Conservation (phyloP, 768 basidiomycete genomes). For the Clitopilus passeckerianus region DNA sequence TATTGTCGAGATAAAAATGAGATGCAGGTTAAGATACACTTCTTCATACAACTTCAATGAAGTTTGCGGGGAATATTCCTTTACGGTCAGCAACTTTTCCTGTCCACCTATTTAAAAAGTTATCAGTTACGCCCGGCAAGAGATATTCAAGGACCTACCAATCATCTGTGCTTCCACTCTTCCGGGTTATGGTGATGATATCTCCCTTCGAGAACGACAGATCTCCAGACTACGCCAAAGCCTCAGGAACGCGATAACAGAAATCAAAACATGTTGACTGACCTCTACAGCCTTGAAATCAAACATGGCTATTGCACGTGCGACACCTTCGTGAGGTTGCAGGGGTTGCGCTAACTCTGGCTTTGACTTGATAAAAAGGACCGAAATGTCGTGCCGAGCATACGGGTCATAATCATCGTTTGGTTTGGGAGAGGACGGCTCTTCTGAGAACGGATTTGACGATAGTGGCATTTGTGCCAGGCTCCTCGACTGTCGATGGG, state of each 20-base stretch:
- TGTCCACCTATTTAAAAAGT: conserved; percentile 55
- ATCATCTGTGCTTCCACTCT: conserved; percentile 67
- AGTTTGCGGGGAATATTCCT: conserved; percentile 82
- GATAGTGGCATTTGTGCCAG: neutral
- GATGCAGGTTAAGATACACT: too few relatives aligned
- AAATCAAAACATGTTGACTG: conserved; percentile 9
- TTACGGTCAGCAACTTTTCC: conserved; percentile 55
- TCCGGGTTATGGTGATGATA: conserved; percentile 63
- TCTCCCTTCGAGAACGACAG: conserved; percentile 74
- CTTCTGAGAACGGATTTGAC: neutral
- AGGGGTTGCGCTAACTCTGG: conserved; percentile 45
- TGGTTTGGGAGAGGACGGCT: neutral
- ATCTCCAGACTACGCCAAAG: conserved; percentile 52
- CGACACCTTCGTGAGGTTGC: conserved; percentile 54
- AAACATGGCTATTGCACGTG: conserved; percentile 69
- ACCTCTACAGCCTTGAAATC: conserved; percentile 74
- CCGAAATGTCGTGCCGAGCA: neutral
- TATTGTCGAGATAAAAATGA: neutral
- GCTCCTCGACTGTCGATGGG: conserved; percentile 6
- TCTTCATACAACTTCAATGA: conserved; percentile 56
- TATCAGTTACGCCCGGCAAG: neutral
- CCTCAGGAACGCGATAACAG: conserved; percentile 7
- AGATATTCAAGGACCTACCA: conserved; percentile 42
- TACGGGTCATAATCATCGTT: neutral
- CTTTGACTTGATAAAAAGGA: conserved; percentile 20